phyloP scores from a whole-genome alignment of 1,284 basidiomycete genomes.

The Jaminaea rosea region DNA sequence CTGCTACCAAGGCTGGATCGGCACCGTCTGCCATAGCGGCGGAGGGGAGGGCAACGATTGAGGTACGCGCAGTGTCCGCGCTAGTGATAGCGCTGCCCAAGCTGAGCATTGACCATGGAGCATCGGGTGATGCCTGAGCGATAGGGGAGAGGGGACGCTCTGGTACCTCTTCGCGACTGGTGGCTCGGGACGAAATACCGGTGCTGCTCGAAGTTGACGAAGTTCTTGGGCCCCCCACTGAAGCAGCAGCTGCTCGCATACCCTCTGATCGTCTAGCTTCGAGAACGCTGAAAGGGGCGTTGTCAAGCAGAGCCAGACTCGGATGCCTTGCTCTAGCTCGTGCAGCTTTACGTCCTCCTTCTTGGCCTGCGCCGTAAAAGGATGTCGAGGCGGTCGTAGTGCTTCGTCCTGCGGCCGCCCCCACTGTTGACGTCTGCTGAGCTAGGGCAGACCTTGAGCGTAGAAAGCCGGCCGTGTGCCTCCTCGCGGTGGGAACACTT shows the following conservation, averaged over 20 bases:
- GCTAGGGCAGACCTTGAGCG: conserved; percentile 30
- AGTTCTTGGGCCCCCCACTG: not conserved
- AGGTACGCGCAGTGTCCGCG: too few relatives aligned
- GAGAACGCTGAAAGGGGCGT: conserved; percentile 33
- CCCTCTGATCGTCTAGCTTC: conserved; percentile 21
- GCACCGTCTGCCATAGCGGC: too few relatives aligned
- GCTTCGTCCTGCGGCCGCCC: not conserved
- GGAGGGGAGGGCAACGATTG: too few relatives aligned
- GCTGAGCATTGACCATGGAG: not conserved
- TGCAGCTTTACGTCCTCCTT: conserved; percentile 29
- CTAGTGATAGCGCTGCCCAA: too few relatives aligned
- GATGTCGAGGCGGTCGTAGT: conserved; percentile 14
- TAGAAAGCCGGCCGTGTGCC: conserved; percentile 30
- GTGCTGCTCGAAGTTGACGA: not conserved
- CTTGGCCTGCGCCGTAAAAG: conserved; percentile 11
- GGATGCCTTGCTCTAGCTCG: conserved; percentile 24
- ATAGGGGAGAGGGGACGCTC: not conserved
- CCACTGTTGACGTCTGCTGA: conserved; percentile 17
- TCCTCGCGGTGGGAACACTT: too few relatives aligned
- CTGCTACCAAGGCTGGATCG: too few relatives aligned
- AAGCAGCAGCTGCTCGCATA: conserved; percentile 1
- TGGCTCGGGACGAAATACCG: not conserved
- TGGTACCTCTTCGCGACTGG: not conserved
- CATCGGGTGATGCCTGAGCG: not conserved
- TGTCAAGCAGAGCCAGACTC: conserved; percentile 17